A percentile compares a stretch with the other conserved stretches of the same genome.
phyloP scores from a whole-genome alignment of 805 yeast genomes.

The Grigorovia jiainica region DNA sequence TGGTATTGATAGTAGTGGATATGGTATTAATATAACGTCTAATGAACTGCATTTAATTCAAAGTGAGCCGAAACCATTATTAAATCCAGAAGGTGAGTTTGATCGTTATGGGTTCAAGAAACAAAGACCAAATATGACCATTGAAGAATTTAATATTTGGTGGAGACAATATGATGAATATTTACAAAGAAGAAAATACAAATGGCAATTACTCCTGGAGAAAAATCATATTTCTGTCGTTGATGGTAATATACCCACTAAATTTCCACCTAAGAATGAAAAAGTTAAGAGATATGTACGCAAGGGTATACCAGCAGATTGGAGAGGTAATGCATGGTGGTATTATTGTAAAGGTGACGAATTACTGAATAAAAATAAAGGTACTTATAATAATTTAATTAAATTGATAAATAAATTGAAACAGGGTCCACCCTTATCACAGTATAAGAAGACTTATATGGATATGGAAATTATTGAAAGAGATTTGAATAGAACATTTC shows the following conservation, averaged over 20 bases:
- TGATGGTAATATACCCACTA: conserved; percentile 50
- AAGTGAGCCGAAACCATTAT: neutral
- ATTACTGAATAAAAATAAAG: conserved; percentile 54
- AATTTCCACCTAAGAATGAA: conserved; percentile 72
- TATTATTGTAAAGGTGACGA: conserved; percentile 83
- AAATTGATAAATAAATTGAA: conserved; percentile 41
- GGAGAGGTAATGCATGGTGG: conserved; percentile 98
- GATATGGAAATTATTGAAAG: conserved; percentile 92
- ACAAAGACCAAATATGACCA: conserved; percentile 42
- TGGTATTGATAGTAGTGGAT: neutral
- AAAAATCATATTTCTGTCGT: conserved; percentile 52
- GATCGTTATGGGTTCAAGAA: conserved; percentile 89
- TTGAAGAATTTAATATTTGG: conserved; percentile 63
- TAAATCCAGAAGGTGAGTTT: conserved; percentile 19
- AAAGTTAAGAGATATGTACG: conserved; percentile 74
- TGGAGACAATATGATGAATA: conserved; percentile 58
- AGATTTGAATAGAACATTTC: conserved; percentile 88
- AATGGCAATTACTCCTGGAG: conserved; percentile 64
- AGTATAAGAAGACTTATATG: conserved; percentile 38
- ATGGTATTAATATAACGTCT: neutral
- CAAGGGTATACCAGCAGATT: conserved; percentile 91
- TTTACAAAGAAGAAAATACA: conserved; percentile 52
- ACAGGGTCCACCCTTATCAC: conserved; percentile 6
- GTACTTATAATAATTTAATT: conserved; percentile 64
- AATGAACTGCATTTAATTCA: neutral